Conservation (phyloP, 805 yeast genomes). For the Groenewaldozyma tartarivorans region DNA sequence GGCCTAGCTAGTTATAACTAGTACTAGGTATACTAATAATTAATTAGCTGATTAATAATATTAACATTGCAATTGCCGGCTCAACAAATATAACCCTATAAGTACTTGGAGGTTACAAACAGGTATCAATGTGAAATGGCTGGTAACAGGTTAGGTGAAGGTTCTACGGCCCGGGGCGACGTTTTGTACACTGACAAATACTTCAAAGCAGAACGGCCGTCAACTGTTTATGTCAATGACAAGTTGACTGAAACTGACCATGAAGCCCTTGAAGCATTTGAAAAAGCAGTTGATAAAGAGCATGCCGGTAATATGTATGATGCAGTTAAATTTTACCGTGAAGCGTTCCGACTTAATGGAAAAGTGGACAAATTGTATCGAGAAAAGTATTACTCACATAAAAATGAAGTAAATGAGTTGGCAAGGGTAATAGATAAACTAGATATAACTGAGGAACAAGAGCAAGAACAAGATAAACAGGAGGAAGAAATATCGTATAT, state of each 20-base stretch:
- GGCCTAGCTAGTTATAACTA: no score
- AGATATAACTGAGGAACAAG: constrained; percentile 7
- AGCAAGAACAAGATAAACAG: neutral
- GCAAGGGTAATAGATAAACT: constrained; percentile 5
- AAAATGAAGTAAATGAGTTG: constrained; percentile 2
- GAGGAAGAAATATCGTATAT: constrained; percentile 10
- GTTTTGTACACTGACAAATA: no score
- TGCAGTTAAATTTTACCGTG: constrained; percentile 63
- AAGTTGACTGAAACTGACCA: constrained; percentile 9
- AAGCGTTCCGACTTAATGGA: constrained; percentile 50
- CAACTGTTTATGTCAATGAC: constrained; percentile 11
- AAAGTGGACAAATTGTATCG: constrained; percentile 65
- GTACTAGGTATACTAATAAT: no score
- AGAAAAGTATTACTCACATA: constrained; percentile 26
- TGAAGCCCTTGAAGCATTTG: constrained; percentile 56
- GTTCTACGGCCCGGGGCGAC: no score
- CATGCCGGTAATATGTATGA: constrained; percentile 69
- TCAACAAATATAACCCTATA: no score
- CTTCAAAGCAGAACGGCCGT: constrained; percentile 13
- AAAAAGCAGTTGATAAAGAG: constrained; percentile 63
- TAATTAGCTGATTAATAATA: no score
- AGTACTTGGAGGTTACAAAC: no score
- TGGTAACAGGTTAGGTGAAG: no score
- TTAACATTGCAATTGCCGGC: no score
- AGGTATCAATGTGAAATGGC: no score